phyloP scores from a whole-genome alignment of 306 rosid genomes.

The Fragaria ananassa region DNA sequence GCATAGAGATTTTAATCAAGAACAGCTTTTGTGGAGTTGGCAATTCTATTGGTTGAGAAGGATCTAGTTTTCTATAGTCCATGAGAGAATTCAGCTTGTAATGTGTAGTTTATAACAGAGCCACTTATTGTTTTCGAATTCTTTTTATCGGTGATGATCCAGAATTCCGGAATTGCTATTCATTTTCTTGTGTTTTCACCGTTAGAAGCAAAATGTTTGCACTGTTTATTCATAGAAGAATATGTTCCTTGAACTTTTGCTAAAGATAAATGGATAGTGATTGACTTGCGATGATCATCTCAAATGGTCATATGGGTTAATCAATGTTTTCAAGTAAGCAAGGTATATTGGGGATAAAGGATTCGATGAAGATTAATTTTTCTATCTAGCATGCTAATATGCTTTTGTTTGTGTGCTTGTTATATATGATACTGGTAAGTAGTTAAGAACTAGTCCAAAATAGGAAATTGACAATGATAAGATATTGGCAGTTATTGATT shows the following conservation, averaged over 20 bases:
- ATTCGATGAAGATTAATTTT: neutral
- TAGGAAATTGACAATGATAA: neutral
- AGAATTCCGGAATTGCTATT: neutral
- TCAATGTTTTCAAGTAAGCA: neutral
- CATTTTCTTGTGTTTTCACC: neutral
- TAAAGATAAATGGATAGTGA: neutral
- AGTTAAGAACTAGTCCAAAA: neutral
- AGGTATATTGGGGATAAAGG: neutral
- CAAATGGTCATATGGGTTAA: neutral
- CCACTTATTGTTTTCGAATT: neutral
- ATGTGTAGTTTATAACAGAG: neutral
- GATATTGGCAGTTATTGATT: neutral
- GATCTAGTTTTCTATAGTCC: neutral
- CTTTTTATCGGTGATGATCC: neutral
- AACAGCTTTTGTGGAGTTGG: neutral
- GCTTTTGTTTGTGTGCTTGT: neutral
- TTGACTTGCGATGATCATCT: neutral
- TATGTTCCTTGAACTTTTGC: neutral
- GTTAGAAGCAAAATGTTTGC: neutral
- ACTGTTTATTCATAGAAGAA: neutral
- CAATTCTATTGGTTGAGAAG: neutral
- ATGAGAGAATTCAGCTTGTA: neutral
- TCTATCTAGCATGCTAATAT: neutral
- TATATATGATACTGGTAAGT: neutral
- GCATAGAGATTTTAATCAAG: neutral